Evolutionary conservation across 176 grass and related monocot species (phyloP), one percentile per base, ranked within the genome.

Genomic region (Carex myosuroides): DNA sequence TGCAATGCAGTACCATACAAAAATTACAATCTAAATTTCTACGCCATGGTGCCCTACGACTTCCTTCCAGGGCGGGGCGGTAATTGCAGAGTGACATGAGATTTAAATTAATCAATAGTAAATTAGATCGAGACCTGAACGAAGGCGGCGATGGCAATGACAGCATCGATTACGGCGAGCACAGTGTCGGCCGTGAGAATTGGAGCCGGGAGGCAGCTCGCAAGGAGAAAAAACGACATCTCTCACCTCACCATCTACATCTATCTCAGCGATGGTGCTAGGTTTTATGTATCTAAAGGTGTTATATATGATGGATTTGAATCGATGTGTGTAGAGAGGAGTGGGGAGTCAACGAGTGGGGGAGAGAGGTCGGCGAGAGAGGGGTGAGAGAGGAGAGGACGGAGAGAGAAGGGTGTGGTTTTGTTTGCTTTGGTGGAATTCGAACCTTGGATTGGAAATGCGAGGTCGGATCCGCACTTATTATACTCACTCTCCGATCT

Each of bases 151-250:
- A 82, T 63, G 1, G 93, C 85, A 85, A 99, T 86, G 81, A 81
- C 60, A 18, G 85, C 88, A 5, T 96, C 91, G 76, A 96, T 39
- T 21, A 82, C 83, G 62, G 93, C 91, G 10, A 99, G 93, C 41
- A 81, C 85, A 24, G 77, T 10, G 59, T 92, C 87, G 2, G 91
- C 87, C 4, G 85, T 85, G 55, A 89, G 35, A 33, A 94, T 64
- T 33, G 91, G 88, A 60, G 80, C 77, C 65, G 93, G 91, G 70
- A 96, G 91, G 88, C 91, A 94, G 53, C 88, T 91, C 33, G 85
- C 22, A 30, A 18, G 63, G 21, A 83, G 81, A 30, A 67, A 48
- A 17, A 63, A 73, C 55, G 30, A 60, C 55, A 33, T 63, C 65
- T 73, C 62, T 50, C 57, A 70, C 56, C 26, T 17, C 70, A 69